Base-by-base conservation (phyloP, 2,329 filamentous ascomycete species). In the Colletotrichum eremochloae region DNA sequence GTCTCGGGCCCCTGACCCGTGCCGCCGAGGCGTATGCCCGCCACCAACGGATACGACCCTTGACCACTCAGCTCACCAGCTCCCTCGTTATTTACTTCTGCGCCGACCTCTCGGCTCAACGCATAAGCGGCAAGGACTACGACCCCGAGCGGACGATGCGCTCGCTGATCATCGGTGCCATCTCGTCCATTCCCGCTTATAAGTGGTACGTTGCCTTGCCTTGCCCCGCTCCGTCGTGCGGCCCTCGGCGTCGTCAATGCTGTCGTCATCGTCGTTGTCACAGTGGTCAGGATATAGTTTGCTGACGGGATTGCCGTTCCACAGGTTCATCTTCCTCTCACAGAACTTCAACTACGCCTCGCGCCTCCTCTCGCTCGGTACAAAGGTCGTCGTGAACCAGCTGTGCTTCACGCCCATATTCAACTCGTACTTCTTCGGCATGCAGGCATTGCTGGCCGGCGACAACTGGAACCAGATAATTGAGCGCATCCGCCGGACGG, bases 311-410 rank as follows among this genome's bases (percentile, higher is more conserved):
- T 1, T 4, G 15, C 20, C n/a, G 18, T 58, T 29, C 53, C 55
- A 11, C 74, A 94, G 92, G 92, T 93, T 94, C 83, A 86, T 95
- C 76, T 97, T 92, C 82, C 88, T 98, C 18, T 92, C 93, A 53
- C 86, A 89, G 71, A 88, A 91, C 82, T 97, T 97, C 88, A 97
- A 97, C 84, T 97, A 94, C 82, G 76, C 89, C 9, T 95, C 93
- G 40, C 92, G 91, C 76, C 76, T 89, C 48, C 81, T 94, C 61
- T 95, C 93, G 2, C 86, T 98, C 42, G 85, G 86, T 40, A 90
- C 90, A 68, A 97, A 97, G 82, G 93, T 97, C 70, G 80, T 87
- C 52, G 87, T 98, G 48, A 96, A 95, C 82, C 95, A 98, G 83
- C 80, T 88, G 15, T 83, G 90, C 76, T 97, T 97, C 83, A 94